Percentiles rank a stretch among this genome's conserved stretches.
phyloP scores from a whole-genome alignment of 2,329 filamentous ascomycete species.

The Diaporthe capsici region DNA sequence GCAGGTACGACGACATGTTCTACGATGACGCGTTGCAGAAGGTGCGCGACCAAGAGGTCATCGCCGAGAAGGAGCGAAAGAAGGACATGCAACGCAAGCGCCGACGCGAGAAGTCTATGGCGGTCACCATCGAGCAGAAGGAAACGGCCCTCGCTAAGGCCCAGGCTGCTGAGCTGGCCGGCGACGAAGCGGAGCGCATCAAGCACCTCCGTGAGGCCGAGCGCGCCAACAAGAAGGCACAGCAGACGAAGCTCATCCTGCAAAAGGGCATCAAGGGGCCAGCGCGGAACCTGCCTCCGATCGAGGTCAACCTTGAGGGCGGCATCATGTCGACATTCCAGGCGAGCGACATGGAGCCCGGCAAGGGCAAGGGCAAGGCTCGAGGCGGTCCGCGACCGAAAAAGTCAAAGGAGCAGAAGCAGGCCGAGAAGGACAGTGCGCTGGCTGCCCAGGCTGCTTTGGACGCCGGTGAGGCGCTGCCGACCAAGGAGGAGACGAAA shows the following conservation, averaged over 20 bases:
- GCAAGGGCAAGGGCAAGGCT: slow-evolving; percentile 65
- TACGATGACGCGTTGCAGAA: slow-evolving; percentile 87
- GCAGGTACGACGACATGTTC: slow-evolving; percentile 82
- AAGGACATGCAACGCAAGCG: slow-evolving; percentile 99
- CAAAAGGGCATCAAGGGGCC: slow-evolving; percentile 89
- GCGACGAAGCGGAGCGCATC: slow-evolving; percentile 83
- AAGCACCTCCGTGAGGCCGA: slow-evolving; percentile 89
- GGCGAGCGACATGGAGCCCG: slow-evolving; percentile 70
- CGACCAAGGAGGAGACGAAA: slow-evolving; percentile 68
- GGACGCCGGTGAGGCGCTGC: slow-evolving; percentile 82
- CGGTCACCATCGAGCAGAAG: slow-evolving; percentile 91
- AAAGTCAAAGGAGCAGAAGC: slow-evolving; percentile 91
- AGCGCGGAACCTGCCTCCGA: slow-evolving; percentile 74
- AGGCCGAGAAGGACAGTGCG: slow-evolving; percentile 83
- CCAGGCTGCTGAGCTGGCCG: slow-evolving; percentile 71
- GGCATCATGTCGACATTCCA: slow-evolving; percentile 90
- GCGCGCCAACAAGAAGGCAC: slow-evolving; percentile 91
- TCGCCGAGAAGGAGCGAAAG: slow-evolving; percentile 97
- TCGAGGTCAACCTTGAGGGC: slow-evolving; percentile 86
- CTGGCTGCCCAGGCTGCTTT: slow-evolving; percentile 89
- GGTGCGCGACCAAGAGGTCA: slow-evolving; percentile 90
- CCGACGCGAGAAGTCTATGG: slow-evolving; percentile 94
- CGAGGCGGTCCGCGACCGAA: slow-evolving; percentile 80
- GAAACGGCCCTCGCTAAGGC: slow-evolving; percentile 85
- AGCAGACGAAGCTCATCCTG: slow-evolving; percentile 88